These are phyloP conservation scores for Oryza glumipatula DNA, from an alignment of 176 grass and related monocot species.

Conservation along the genomic window DNA sequence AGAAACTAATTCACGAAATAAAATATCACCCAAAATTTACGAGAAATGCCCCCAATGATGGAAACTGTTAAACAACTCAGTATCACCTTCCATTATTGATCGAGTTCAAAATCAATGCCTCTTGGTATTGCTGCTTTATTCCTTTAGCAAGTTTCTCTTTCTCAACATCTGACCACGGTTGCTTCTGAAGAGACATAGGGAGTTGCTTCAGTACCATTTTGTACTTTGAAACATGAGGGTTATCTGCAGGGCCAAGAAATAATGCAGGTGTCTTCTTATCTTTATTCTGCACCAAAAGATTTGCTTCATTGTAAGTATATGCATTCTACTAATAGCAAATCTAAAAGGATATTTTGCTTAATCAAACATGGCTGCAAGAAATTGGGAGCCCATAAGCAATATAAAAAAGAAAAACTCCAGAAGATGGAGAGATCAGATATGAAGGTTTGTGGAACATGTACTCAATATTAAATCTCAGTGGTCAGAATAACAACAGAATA, in stretches of 20 bases:
- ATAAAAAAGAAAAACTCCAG: background rate
- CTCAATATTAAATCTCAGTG: background rate
- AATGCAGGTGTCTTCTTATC: constrained; percentile 60
- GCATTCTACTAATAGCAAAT: constrained; percentile 11
- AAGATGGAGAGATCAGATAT: background rate
- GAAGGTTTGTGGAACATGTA: constrained; percentile 19
- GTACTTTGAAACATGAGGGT: constrained; percentile 68
- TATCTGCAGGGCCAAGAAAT: constrained; percentile 71
- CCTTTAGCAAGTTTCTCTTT: constrained; percentile 84
- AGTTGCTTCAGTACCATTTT: constrained; percentile 72
- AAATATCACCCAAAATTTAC: background rate
- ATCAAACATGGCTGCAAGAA: constrained; percentile 9
- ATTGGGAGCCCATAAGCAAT: background rate
- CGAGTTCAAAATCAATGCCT: constrained; percentile 69
- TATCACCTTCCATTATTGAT: constrained; percentile 77
- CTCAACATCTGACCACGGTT: constrained; percentile 72
- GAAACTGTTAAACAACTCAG: background rate
- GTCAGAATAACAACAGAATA: constrained; percentile 3
- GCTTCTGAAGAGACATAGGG: constrained; percentile 65
- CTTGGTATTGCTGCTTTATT: constrained; percentile 97
- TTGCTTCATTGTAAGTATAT: constrained; percentile 14
- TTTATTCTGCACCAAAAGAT: constrained; percentile 48
- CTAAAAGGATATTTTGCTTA: background rate
- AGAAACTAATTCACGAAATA: background rate
- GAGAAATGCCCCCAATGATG: constrained; percentile 12